Percentiles rank a stretch among this genome's conserved stretches.
These are phyloP conservation scores for Yamadazyma tumulicola DNA, from an alignment of 805 yeast genomes.

Conservation along the genomic window DNA sequence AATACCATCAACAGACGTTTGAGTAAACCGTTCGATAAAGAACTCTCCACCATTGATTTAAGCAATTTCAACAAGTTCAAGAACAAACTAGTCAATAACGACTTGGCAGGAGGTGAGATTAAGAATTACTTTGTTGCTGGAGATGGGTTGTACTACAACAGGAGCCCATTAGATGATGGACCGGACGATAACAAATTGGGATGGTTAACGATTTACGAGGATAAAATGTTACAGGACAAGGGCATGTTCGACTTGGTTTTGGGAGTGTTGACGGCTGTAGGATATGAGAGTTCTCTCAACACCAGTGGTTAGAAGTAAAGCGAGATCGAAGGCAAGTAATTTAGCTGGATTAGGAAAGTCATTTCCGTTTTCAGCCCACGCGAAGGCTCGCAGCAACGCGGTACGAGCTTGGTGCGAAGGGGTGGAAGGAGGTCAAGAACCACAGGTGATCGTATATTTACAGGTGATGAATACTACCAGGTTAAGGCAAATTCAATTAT, in stretches of 20 bases:
- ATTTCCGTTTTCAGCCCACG: not conserved
- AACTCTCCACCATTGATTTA: constrained; percentile 2
- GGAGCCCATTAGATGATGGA: constrained; percentile 53
- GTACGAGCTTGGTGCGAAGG: no score
- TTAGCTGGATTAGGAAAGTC: no score
- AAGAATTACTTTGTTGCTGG: constrained; percentile 42
- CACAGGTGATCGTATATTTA: no score
- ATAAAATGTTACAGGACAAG: constrained; percentile 22
- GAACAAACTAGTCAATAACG: constrained; percentile 16
- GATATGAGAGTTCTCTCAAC: constrained; percentile 20
- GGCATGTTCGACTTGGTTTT: constrained; percentile 56
- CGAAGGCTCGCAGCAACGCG: no score
- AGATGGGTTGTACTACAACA: constrained; percentile 50
- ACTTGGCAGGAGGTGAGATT: constrained; percentile 21
- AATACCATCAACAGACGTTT: constrained; percentile 27
- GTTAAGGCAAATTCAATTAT: no score
- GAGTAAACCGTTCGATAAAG: constrained; percentile 5
- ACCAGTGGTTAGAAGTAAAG: no score
- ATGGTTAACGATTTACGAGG: constrained; percentile 62
- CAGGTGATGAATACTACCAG: no score
- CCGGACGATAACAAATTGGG: constrained; percentile 61
- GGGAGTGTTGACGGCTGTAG: constrained; percentile 52
- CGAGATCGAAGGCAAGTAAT: no score
- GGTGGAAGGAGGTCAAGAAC: no score
- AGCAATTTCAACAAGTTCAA: constrained; percentile 4